Base-by-base conservation (phyloP, 2,329 filamentous ascomycete genomes). In the Chaetomium sp. region DNA sequence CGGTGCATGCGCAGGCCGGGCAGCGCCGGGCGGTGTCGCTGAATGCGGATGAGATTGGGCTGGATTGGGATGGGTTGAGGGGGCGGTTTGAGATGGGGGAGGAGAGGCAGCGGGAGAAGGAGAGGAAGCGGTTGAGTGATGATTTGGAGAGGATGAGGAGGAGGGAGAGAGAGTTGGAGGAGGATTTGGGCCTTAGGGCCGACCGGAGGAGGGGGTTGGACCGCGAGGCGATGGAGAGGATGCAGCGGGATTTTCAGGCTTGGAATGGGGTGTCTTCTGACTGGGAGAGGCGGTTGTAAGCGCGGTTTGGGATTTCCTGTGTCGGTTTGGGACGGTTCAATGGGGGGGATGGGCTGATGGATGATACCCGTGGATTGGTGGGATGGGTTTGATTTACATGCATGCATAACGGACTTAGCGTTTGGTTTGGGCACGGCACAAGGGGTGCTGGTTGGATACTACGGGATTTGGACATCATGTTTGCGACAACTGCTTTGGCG, bases 101-200 rank as follows among this genome's bases (percentile, higher is more conserved):
- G 13, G 58, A 62, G 38, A n/a, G 57, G 38, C 8, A 49, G 35
- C 12, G 47, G 23, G 59, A 45, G 35, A 19, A 57, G 27, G 57
- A 63, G 53, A 54, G 67, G 51, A 60, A 64, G 35, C 23, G 67
- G 47, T 47, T 62, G 60, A 65, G 63, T 5, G 67, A 67, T 38
- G 65, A 69, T 57, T 31, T 65, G 45, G 67, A 62, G 50, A 21
- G 54, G 58, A 3, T 67, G 56, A 57, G 58, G 51, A 61, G 57
- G 63, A 45, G 45, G 51, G 58, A 67, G 62, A 19, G 38, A 49
- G 58, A 65, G 33, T 9, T 38, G 51, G 35, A 55, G 62, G 45
- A 13, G 16, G 58, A 61, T 45, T n/a, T 51, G 23, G 57, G 8
- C n/a, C n/a, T 29, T 7, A 21, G 25, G 45, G 21, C 35, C 1